Percentiles rank a stretch among this genome's conserved stretches.
Conservation (phyloP, 768 basidiomycete genomes). For the Suillus occidentalis region DNA sequence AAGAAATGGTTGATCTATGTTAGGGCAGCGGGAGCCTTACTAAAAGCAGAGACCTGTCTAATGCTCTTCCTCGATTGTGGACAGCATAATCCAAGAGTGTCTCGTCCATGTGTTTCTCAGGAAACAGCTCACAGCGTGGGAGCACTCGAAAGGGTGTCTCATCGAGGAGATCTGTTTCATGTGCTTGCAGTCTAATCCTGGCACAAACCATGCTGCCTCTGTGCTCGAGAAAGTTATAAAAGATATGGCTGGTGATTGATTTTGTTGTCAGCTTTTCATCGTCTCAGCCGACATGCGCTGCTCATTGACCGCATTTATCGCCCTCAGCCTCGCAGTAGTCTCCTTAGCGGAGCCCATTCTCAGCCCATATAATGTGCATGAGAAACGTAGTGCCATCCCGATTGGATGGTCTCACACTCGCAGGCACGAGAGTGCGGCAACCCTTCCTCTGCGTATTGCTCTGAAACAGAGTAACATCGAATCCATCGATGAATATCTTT, state of each 20-base stretch:
- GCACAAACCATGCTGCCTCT: conserved; percentile 13
- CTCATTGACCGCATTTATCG: conserved; percentile 16
- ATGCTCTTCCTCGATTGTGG: background rate
- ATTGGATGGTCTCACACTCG: conserved; percentile 38
- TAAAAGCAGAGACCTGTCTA: background rate
- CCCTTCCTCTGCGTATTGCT: conserved; percentile 30
- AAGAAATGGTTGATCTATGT: background rate
- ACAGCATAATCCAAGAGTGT: background rate
- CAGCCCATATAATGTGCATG: conserved; percentile 36
- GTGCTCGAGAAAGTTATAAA: conserved; percentile 11
- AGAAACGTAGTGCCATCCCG: conserved; percentile 37
- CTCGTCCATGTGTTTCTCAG: conserved; percentile 1
- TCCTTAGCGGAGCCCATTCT: conserved; percentile 17
- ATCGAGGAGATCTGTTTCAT: conserved; percentile 49
- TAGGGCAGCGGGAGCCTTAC: background rate
- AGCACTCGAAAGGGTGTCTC: conserved; percentile 27
- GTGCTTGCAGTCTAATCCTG: conserved; percentile 34
- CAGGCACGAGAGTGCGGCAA: conserved; percentile 32
- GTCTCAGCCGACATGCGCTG: conserved; percentile 8
- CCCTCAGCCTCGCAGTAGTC: conserved; percentile 19
- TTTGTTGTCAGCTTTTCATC: background rate
- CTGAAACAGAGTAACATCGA: conserved; percentile 33
- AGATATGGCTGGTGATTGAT: background rate
- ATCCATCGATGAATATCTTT: conserved; percentile 26
- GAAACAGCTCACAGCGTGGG: conserved; percentile 1